Percentiles rank a stretch among this genome's conserved stretches.
Evolutionary conservation across 106 monocot genomes (phyloP).

Genomic region (Amphibolis antarctica): DNA sequence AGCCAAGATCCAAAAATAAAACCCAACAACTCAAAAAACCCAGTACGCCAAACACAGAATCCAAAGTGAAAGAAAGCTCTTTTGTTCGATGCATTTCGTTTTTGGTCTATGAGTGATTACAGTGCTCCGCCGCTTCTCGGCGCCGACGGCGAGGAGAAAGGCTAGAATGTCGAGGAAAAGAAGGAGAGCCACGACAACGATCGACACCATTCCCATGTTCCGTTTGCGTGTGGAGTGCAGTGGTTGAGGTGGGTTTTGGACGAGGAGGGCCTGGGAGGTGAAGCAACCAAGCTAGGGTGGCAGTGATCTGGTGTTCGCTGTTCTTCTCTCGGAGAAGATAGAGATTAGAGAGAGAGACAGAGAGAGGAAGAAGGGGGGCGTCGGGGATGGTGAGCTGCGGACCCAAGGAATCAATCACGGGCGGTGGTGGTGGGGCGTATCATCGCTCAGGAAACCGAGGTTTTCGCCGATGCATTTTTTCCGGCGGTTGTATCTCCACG

Average conservation of each 20-base stretch:
- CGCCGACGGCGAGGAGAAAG: conserved; percentile 88
- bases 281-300: too few relatives aligned
- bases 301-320: background rate
- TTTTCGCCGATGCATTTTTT: too few relatives aligned
- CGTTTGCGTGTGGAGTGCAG: background rate
- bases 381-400: too few relatives aligned
- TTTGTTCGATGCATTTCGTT: background rate
- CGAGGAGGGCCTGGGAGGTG: background rate
- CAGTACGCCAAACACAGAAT: too few relatives aligned
- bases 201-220: conserved; percentile 32
- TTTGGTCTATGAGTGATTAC: conserved; percentile 13
- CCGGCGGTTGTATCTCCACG: too few relatives aligned
- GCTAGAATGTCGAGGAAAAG: conserved; percentile 60
- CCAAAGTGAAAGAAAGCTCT: too few relatives aligned
- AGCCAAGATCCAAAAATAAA: background rate
- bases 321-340: too few relatives aligned
- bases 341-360: too few relatives aligned
- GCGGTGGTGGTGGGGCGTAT: too few relatives aligned
- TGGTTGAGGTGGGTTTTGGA: background rate
- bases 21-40: background rate
- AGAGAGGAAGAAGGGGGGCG: too few relatives aligned
- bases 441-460: too few relatives aligned
- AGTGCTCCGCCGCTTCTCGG: conserved; percentile 77
- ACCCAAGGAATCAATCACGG: too few relatives aligned
- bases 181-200: conserved; percentile 30